These are phyloP conservation scores for Petrea volubilis DNA, from an alignment of 257 asterid genomes.

Conservation along the genomic window DNA sequence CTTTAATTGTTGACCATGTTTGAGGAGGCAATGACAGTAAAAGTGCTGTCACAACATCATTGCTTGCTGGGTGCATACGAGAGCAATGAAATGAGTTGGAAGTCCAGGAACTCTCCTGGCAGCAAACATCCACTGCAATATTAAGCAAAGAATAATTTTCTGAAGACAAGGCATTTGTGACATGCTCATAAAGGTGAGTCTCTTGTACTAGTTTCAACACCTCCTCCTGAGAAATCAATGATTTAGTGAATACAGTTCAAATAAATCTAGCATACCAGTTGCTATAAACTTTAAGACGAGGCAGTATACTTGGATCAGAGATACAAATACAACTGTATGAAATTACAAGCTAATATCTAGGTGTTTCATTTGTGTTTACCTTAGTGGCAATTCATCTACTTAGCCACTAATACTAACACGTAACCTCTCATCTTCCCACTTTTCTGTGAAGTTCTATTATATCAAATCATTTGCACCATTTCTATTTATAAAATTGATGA, in stretches of 20 bases:
- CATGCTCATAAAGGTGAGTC: constrained; percentile 58
- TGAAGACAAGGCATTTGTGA: constrained; percentile 33
- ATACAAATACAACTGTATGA: neutral
- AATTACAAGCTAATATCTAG: neutral
- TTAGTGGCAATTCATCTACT: too few relatives aligned
- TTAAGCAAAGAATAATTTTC: constrained; percentile 33
- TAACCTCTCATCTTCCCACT: constrained; percentile 67
- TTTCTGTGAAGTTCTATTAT: too few relatives aligned
- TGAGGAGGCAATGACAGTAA: constrained; percentile 69
- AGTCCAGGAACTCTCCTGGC: constrained; percentile 40
- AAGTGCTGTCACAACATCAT: constrained; percentile 64
- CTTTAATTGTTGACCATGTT: constrained; percentile 65
- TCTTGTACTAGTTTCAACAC: constrained; percentile 57
- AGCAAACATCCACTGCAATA: constrained; percentile 44
- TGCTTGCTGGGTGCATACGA: constrained; percentile 42
- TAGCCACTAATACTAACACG: too few relatives aligned
- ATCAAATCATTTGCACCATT: too few relatives aligned
- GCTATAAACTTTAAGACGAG: neutral
- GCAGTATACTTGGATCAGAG: neutral
- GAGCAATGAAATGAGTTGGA: constrained; percentile 30
- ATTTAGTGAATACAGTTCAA: constrained; percentile 4
- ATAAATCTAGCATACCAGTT: neutral
- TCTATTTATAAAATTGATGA: too few relatives aligned
- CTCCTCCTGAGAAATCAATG: constrained; percentile 45
- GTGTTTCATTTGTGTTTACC: constrained; percentile 32